phyloP scores from a whole-genome alignment of 805 yeast species.

The Komagataella ulmi region DNA sequence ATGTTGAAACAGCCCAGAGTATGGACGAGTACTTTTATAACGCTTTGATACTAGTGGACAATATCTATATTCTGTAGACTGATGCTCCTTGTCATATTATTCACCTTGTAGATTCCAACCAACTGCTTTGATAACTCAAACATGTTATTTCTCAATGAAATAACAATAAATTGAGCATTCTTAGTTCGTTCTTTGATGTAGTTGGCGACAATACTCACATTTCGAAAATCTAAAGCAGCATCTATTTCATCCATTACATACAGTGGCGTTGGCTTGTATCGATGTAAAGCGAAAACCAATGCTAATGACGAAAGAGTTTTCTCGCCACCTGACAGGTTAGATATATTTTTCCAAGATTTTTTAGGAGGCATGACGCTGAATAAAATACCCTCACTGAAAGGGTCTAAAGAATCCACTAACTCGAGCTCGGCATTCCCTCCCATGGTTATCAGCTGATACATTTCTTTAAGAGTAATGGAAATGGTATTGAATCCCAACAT shows the following conservation, averaged over 20 bases:
- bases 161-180: conserved; percentile 93
- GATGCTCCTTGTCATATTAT: conserved; percentile 81
- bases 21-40: neutral
- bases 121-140: conserved; percentile 90
- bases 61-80: conserved; percentile 56
- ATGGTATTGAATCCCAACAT: conserved; percentile 86
- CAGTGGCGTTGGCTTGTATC: conserved; percentile 91
- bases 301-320: conserved; percentile 92
- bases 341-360: conserved; percentile 92
- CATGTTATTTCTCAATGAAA: conserved; percentile 93
- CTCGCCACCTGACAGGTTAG: conserved; percentile 95
- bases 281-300: conserved; percentile 88
- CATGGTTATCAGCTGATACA: conserved; percentile 98
- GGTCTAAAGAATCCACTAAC: conserved; percentile 88
- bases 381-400: conserved; percentile 93
- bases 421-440: conserved; percentile 98
- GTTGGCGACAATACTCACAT: conserved; percentile 94
- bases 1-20: no score
- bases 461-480: conserved; percentile 79
- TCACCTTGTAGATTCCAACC: conserved; percentile 90
- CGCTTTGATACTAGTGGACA: neutral
- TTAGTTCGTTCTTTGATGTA: conserved; percentile 92
- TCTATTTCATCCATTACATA: conserved; percentile 99
- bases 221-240: conserved; percentile 95
- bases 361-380: conserved; percentile 99